Base-by-base conservation (phyloP, 805 yeast genomes). In the Danielia oregonensis region DNA sequence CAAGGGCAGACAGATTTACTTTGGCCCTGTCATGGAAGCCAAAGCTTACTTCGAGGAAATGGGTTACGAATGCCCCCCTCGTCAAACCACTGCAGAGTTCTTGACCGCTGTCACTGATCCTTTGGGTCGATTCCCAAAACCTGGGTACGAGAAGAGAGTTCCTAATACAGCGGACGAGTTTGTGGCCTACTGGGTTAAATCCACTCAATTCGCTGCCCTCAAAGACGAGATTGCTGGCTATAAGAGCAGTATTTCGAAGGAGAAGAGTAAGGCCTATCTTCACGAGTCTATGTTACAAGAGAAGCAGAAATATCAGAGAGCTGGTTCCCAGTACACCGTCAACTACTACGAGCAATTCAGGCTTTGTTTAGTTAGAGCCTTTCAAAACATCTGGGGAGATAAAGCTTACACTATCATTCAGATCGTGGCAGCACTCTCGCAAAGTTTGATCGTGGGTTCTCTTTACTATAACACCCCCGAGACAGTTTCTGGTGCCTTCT, bases 81-180 rank as follows among this genome's bases (percentile, higher is more conserved):
- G 87, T 48, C 85, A 79, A 61, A 71, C 83, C 3, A 76, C 86
- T 11, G 82, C 86, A 10, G 87, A 82, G 51, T 82, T 79, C 52
- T 59, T 81, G 48, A 81, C 86, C 2, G 76, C 86, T 2, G 68
- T 81, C 9, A 79, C 88, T 7, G 82, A 79, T 53, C 85, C 86
- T 6, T 60, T 62, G 5, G 87, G 81, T 33, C 69, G 88, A 52
- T 58, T 47, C 38, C 52, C 74, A 2, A 58, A 59, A 34, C 51
- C 59, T 17, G 86, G 83, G 2, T 64, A 41, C 46, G 79, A 72
- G 39, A 46, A 61, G 26, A 54, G 52, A 36, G 79, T 81, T 15
- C 93, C 93, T 5, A 59, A 60, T 15, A 74, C 80, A 7, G 74
- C 87, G 0, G 67, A 62, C 17, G 86, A 82, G 48, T 82, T 83